phyloP scores from a whole-genome alignment of 208 protist genomes.

The Trypanosoma grayi region DNA sequence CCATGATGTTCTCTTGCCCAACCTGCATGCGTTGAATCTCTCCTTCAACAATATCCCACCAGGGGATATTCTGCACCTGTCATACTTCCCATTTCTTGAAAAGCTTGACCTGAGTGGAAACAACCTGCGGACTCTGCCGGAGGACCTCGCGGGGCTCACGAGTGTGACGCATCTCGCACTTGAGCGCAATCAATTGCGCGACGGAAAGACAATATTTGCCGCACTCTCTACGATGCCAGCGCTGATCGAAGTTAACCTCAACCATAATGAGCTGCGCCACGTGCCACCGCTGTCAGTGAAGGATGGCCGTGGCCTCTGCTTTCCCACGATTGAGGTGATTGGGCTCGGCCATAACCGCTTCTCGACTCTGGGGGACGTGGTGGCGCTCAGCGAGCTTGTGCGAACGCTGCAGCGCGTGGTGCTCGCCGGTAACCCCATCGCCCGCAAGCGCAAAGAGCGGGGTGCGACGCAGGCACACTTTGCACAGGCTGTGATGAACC shows the following conservation, averaged over 20 bases:
- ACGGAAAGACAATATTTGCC: constrained; percentile 49
- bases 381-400: constrained; percentile 55
- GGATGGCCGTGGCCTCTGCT: constrained; percentile 44
- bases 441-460: constrained; percentile 21
- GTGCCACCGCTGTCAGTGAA: constrained; percentile 57
- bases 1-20: constrained; percentile 51
- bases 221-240: constrained; percentile 81
- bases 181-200: constrained; percentile 67
- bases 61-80: constrained; percentile 49
- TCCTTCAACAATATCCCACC: constrained; percentile 81
- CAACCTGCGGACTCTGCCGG: constrained; percentile 54
- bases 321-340: constrained; percentile 70
- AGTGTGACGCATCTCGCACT: constrained; percentile 83
- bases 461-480: constrained; percentile 34
- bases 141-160: constrained; percentile 64
- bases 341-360: constrained; percentile 67
- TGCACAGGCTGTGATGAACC: constrained; percentile 54
- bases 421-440: constrained; percentile 60
- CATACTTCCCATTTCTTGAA: constrained; percentile 61
- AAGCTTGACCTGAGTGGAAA: constrained; percentile 86
- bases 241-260: constrained; percentile 80
- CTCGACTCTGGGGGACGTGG: constrained; percentile 29
- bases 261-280: constrained; percentile 61
- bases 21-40: constrained; percentile 70
- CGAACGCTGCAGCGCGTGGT: constrained; percentile 62